A percentile compares a stretch with the other conserved stretches of the same genome.
These are phyloP conservation scores for Clohesyomyces aquaticus DNA, from an alignment of 495 filamentous ascomycete genomes.

Conservation along the genomic window DNA sequence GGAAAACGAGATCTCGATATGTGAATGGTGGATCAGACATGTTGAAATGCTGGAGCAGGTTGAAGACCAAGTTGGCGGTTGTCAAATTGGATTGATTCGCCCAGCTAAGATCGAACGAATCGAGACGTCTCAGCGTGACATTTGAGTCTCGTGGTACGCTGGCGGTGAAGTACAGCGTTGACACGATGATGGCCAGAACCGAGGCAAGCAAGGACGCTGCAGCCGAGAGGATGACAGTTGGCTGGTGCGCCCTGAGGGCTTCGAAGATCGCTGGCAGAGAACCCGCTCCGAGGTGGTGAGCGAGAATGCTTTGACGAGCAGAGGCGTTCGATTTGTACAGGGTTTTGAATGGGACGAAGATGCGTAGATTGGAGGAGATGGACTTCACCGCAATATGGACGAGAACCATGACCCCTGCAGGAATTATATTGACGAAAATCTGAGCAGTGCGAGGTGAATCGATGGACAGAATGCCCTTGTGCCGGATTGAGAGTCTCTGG, in stretches of 20 bases:
- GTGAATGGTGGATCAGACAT: neutral
- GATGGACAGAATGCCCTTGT: neutral
- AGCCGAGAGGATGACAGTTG: neutral
- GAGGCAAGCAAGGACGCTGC: neutral
- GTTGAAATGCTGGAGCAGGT: neutral
- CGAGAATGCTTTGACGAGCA: neutral
- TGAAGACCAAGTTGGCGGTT: neutral
- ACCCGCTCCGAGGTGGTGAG: neutral
- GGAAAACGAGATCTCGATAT: neutral
- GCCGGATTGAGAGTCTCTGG: neutral
- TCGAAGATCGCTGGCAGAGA: neutral
- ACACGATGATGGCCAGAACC: neutral
- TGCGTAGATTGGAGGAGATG: neutral
- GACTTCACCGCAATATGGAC: neutral
- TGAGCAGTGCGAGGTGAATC: neutral
- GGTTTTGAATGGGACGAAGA: neutral
- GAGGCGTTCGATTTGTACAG: neutral
- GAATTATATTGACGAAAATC: neutral
- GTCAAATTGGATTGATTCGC: neutral
- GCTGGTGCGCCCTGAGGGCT: neutral
- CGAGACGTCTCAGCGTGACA: neutral
- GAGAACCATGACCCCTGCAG: neutral
- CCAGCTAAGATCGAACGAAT: neutral
- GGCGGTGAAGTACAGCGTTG: neutral
- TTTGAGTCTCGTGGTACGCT: neutral